Percentiles rank a stretch among this genome's conserved stretches.
Evolutionary conservation across 176 grass and related monocot genomes (phyloP).

Genomic region (Alloteropsis semialata): DNA sequence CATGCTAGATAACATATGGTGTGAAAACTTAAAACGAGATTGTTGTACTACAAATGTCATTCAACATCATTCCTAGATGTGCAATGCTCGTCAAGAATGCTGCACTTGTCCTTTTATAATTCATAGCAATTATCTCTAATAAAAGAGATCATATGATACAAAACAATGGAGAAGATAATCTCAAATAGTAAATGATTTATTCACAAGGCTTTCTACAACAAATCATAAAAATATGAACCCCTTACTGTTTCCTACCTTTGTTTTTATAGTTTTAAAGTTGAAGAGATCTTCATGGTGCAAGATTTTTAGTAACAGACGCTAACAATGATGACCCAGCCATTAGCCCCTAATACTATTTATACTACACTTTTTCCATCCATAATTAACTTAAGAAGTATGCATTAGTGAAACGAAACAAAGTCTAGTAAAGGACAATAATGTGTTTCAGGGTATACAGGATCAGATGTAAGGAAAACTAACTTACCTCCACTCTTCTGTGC

Average conservation of each 20-base stretch:
- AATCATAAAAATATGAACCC: background rate
- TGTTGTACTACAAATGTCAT: background rate
- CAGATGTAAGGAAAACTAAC: background rate
- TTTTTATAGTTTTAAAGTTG: background rate
- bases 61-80: background rate
- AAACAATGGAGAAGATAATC: background rate
- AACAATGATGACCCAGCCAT: background rate
- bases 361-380: background rate
- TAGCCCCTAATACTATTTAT: background rate
- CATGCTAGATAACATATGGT: background rate
- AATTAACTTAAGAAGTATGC: background rate
- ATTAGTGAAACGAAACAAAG: background rate
- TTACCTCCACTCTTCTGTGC: conserved; percentile 59
- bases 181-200: background rate
- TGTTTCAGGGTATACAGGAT: background rate
- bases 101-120: too few relatives aligned
- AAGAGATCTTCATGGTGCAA: background rate
- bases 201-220: background rate
- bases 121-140: too few relatives aligned
- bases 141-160: background rate
- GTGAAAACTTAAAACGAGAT: background rate
- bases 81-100: background rate
- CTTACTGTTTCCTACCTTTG: background rate
- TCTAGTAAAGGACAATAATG: background rate
- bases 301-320: background rate